Conservation (phyloP, 805 yeast genomes). For the Kregervanrija fluxuum region DNA sequence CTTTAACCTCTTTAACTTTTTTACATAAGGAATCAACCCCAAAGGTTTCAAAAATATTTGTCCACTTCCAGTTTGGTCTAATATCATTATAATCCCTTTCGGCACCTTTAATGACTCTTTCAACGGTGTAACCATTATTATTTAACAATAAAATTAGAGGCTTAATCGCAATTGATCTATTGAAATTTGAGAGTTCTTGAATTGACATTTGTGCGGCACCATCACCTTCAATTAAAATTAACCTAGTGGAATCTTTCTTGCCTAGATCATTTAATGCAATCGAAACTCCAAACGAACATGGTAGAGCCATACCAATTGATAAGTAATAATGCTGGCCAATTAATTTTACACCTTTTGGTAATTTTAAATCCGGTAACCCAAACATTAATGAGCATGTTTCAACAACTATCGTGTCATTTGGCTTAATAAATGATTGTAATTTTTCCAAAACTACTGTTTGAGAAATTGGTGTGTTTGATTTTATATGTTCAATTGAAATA, state of each 20-base stretch:
- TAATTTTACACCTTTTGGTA: constrained; percentile 46
- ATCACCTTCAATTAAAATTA: constrained; percentile 79
- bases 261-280: constrained; percentile 57
- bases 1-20: constrained; percentile 32
- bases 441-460: constrained; percentile 38
- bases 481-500: constrained; percentile 14
- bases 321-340: constrained; percentile 71
- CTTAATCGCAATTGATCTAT: constrained; percentile 46
- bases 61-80: constrained; percentile 78
- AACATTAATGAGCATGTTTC: constrained; percentile 85
- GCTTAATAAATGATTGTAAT: constrained; percentile 30
- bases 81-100: constrained; percentile 74
- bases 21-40: constrained; percentile 37
- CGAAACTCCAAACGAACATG: constrained; percentile 78
- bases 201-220: constrained; percentile 94
- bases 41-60: constrained; percentile 55
- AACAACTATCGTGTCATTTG: constrained; percentile 64
- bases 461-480: constrained; percentile 33
- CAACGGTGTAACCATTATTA: constrained; percentile 86
- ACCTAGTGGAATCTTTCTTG: constrained; percentile 33
- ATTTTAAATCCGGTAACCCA: constrained; percentile 58
- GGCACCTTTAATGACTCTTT: constrained; percentile 78
- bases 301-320: constrained; percentile 85
- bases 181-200: constrained; percentile 48
- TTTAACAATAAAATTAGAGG: constrained; percentile 73